These are phyloP conservation scores for Nymphaea colorata DNA, from an alignment of 164 flowering plant genomes.

Conservation along the genomic window DNA sequence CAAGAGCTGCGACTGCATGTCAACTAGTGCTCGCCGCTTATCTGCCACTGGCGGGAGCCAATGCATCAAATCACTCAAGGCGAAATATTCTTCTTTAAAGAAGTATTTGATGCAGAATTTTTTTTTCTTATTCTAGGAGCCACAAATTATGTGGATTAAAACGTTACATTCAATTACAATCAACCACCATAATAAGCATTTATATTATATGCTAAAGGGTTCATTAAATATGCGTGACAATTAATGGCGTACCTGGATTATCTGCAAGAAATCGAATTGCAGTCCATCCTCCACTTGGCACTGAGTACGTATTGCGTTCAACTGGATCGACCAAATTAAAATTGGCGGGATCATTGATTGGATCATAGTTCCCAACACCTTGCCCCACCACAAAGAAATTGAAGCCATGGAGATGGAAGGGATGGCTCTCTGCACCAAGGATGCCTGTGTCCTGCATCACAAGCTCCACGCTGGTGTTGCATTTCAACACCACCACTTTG, in stretches of 20 bases:
- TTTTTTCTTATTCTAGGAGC: too few species aligned
- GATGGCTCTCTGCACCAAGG: constrained; percentile 54
- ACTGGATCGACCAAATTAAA: constrained; percentile 53
- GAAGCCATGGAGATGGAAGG: constrained; percentile 57
- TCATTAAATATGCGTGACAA: too few species aligned
- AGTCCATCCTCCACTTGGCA: constrained; percentile 63
- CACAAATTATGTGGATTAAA: too few species aligned
- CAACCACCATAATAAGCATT: too few species aligned
- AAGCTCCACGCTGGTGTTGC: constrained; percentile 45
- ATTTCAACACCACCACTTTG: constrained; percentile 35
- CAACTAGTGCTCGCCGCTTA: too few species aligned
- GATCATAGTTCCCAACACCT: constrained; percentile 53
- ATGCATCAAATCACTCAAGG: too few species aligned
- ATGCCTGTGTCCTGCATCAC: constrained; percentile 58
- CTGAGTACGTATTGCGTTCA: constrained; percentile 45
- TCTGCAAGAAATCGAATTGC: constrained; percentile 53
- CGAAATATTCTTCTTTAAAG: too few species aligned
- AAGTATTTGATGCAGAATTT: too few species aligned
- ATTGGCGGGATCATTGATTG: constrained; percentile 28
- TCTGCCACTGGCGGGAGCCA: too few species aligned
- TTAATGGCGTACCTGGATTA: constrained; percentile 36
- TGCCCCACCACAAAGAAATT: constrained; percentile 57
- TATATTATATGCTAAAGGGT: too few species aligned
- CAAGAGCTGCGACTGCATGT: too few species aligned
- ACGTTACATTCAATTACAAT: too few species aligned